These are phyloP conservation scores for Aurantiochytrium sp. DNA, from an alignment of 108 stramenopile species.

Conservation along the genomic window DNA sequence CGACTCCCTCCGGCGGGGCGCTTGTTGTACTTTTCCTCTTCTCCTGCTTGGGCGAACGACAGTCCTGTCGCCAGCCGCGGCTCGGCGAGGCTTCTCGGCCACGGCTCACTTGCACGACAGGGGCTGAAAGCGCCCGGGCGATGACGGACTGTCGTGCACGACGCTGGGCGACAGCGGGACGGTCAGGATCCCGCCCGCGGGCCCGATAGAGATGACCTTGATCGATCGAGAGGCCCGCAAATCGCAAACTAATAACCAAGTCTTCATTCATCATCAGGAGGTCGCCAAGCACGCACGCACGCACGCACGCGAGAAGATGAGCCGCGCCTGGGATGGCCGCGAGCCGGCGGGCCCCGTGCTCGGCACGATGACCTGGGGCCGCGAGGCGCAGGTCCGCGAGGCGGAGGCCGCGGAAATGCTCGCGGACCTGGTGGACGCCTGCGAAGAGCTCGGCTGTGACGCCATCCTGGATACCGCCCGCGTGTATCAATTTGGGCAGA, in stretches of 20 bases:
- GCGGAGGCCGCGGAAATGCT: not conserved
- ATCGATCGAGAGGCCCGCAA: not conserved
- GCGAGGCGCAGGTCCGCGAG: not conserved
- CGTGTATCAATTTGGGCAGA: not conserved
- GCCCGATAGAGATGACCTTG: not conserved
- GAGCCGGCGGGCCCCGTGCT: not conserved
- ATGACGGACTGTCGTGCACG: too few species aligned
- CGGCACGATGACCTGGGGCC: constrained; percentile 18
- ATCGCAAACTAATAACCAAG: not conserved
- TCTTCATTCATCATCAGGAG: too few species aligned
- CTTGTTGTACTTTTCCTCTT: too few species aligned
- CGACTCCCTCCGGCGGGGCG: too few species aligned
- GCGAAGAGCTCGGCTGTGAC: not conserved
- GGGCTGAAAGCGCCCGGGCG: too few species aligned
- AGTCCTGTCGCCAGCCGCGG: too few species aligned
- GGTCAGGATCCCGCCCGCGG: not conserved
- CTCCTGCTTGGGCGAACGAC: too few species aligned
- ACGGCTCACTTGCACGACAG: too few species aligned
- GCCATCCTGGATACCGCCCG: not conserved
- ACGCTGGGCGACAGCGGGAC: not conserved
- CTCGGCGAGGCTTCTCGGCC: too few species aligned
- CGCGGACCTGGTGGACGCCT: not conserved
- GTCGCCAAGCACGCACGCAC: too few species aligned
- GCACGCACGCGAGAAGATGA: too few species aligned
- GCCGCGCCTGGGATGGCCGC: not conserved